Base-by-base conservation (phyloP, 2,329 filamentous ascomycete species). In the Fusarium veterinarium region DNA sequence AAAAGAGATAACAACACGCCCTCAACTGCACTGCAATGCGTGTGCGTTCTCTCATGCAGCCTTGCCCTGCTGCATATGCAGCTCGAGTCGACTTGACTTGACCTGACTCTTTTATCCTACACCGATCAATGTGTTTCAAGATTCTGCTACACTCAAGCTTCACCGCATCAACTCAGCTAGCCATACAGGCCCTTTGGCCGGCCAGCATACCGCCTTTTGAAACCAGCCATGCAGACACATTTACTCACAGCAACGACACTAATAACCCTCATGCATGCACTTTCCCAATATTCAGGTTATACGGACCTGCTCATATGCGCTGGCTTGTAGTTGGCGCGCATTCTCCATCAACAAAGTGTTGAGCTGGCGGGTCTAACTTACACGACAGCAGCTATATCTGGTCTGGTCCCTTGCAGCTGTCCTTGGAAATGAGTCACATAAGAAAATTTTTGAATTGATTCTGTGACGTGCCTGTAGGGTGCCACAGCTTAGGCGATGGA, bases 141-240 rank as follows among this genome's bases (percentile, higher is more conserved):
- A 66, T 67, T 51, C 28, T 65, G 44, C 61, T 72, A 40, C 46
- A 55, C 49, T 62, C 49, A 16, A 60, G 52, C 68, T 72, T 73
- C 70, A 72, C 71, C 71, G 71, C 71, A 71, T 46, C 37, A 28
- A 20, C 23, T 53, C 37, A 67, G 31, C 37, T 49, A 28, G 44
- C 57, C 58, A 42, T 58, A 61, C 69, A 72, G 14, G 20, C 16
- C 33, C 41, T 66, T 51, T 68, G 51, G 35, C 37, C 48, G 25
- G 44, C n/a, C 20, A 62, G 48, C 51, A 73, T 74, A 73, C 71
- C 71, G 71, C 71, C 71, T 72, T 74, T 74, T 73, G 66, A 71
- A 73, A 73, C 70, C 53, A 40, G 45, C 62, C 48, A 52, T 55
- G 55, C 55, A 58, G 55, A 58, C 23, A 28, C 16, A 52, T 33